These are phyloP conservation scores for Escovopsis sp. DNA, from an alignment of 2,329 filamentous ascomycete genomes.

Conservation along the genomic window DNA sequence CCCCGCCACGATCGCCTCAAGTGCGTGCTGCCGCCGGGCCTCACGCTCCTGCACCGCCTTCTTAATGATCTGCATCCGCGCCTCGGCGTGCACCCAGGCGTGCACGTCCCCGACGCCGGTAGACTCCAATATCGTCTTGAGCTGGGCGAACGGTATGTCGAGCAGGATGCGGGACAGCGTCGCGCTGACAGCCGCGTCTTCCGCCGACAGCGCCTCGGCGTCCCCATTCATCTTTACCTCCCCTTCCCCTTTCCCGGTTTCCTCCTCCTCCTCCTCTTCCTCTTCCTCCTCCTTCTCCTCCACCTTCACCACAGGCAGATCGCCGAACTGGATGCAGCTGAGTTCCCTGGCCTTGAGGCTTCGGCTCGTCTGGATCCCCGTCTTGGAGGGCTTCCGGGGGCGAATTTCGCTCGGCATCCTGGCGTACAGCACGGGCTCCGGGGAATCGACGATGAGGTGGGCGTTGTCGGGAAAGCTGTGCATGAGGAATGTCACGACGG, in stretches of 20 bases:
- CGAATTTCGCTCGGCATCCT: slow-evolving; percentile 20
- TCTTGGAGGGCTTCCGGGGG: slow-evolving; percentile 11
- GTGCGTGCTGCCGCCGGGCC: slow-evolving; percentile 30
- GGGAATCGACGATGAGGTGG: slow-evolving; percentile 33
- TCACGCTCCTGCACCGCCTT: slow-evolving; percentile 42
- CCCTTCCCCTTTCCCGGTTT: no score
- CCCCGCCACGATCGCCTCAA: slow-evolving; percentile 26
- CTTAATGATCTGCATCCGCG: slow-evolving; percentile 32
- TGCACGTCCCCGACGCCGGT: slow-evolving; percentile 32
- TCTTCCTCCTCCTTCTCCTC: slow-evolving; percentile 14
- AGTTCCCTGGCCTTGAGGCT: slow-evolving; percentile 35
- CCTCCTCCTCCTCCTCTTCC: slow-evolving; percentile 15
- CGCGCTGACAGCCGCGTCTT: slow-evolving; percentile 23
- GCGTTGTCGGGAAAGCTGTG: slow-evolving; percentile 45
- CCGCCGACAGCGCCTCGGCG: slow-evolving; percentile 12
- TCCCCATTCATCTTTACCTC: slow-evolving; percentile 15
- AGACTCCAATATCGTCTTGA: slow-evolving; percentile 52
- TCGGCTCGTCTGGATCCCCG: slow-evolving; percentile 20
- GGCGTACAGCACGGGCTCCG: slow-evolving; percentile 20
- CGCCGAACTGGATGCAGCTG: slow-evolving; percentile 56
- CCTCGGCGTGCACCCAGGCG: slow-evolving; percentile 33
- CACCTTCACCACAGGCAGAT: slow-evolving; percentile 30
- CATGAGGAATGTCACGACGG: slow-evolving; percentile 42
- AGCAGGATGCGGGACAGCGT: slow-evolving; percentile 51
- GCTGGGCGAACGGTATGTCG: slow-evolving; percentile 51